Evolutionary conservation across 805 yeast genomes (phyloP), one percentile per base, ranked within the genome.

Genomic region (Starmera quercuum): DNA sequence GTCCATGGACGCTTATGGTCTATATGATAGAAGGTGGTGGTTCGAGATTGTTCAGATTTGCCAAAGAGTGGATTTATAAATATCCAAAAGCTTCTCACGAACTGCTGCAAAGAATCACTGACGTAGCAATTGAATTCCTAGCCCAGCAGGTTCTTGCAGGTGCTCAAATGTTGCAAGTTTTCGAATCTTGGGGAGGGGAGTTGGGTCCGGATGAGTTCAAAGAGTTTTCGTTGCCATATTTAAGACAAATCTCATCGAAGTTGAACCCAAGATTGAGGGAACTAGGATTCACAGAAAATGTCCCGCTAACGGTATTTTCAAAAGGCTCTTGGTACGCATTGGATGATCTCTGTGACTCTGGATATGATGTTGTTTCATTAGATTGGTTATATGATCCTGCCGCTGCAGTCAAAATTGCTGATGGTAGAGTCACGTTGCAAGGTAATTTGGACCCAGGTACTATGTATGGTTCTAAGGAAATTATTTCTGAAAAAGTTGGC

Each of bases 21-120:
- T 92, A 92, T 63, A 92, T 92, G 96, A 78, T 87, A 39, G 98
- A 92, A 61, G 98, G 98, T 33, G 95, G 95, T 45, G 95, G 97
- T 13, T 79, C 96, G 6, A 83, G 83, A 54, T 68, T 90, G 68
- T 92, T 84, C 65, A 72, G 95, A 54, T 87, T 71, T 52, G 95
- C 86, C 34, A 86, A 88, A 58, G 82, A 85, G 55, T 88, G 97
- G 96, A 69, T 92, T 39, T 92, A 80, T 66, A 75, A 73, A 51
- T 76, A 78, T 54, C 83, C 94, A 19, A 73, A 77, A 37, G 79
- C 74, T 32, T 63, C 92, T 3, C 85, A 84, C 47, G 57, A 64
- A 45, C 63, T 92, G 38, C 65, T 92, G 41, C 83, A 79, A 56
- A 78, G 76, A 37, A 77, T 81, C 42, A 82, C 97, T 17, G 90